Conservation (phyloP, 1,284 basidiomycete genomes). For the Irpex lacteus region DNA sequence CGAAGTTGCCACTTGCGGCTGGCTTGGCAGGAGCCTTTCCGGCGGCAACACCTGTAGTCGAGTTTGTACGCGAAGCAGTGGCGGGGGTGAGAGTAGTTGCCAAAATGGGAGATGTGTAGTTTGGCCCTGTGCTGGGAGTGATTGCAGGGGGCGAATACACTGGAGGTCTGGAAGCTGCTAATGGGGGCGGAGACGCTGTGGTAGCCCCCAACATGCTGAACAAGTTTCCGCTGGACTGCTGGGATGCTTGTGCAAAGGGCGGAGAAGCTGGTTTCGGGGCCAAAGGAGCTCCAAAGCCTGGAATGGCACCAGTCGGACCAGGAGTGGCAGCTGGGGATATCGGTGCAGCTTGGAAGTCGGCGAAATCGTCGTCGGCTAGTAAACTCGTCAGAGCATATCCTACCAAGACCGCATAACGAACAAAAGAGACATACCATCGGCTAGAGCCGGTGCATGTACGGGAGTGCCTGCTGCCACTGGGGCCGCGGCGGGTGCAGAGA, state of each 20-base stretch:
- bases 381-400: conserved; percentile 17
- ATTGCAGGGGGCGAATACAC: conserved; percentile 15
- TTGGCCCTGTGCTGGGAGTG: conserved; percentile 18
- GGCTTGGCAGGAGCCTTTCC: conserved; percentile 24
- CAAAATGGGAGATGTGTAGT: conserved; percentile 17
- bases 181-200: conserved; percentile 15
- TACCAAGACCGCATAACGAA: conserved; percentile 5
- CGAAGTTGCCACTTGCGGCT: conserved; percentile 59
- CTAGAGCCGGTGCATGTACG: conserved; percentile 23
- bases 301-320: conserved; percentile 34
- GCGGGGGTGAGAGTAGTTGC: conserved; percentile 16
- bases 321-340: conserved; percentile 34
- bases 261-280: conserved; percentile 19
- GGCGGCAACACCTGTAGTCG: conserved; percentile 20
- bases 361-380: conserved; percentile 77
- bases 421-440: conserved; percentile 40
- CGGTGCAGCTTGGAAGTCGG: conserved; percentile 86
- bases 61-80: conserved; percentile 16
- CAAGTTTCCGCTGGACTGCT: conserved; percentile 17
- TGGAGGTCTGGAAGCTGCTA: conserved; percentile 12
- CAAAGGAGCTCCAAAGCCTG: conserved; percentile 18
- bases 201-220: conserved; percentile 23
- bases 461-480: conserved; percentile 12
- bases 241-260: conserved; percentile 15
- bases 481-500: conserved; percentile 16